These are phyloP conservation scores for Agaricus sinodeliciosus DNA, from an alignment of 768 basidiomycete genomes.

Conservation along the genomic window DNA sequence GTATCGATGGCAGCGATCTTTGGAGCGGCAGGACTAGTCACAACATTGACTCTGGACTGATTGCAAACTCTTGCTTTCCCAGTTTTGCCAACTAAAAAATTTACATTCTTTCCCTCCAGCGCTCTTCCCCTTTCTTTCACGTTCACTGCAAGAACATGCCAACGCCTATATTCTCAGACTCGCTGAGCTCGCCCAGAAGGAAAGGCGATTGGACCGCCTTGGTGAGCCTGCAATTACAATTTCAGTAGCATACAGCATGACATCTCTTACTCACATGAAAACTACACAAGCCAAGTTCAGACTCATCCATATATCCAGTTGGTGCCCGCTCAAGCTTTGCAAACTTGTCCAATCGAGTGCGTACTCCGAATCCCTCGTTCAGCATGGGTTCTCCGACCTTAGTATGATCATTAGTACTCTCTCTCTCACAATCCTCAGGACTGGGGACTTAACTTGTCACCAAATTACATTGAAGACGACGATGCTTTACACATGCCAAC, in stretches of 20 bases:
- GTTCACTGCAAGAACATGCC: neutral
- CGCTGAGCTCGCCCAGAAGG: neutral
- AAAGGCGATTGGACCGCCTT: constrained; percentile 10
- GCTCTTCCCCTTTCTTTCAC: neutral
- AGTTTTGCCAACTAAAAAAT: constrained; percentile 1
- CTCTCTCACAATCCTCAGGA: constrained; percentile 47
- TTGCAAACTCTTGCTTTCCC: neutral
- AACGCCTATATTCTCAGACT: neutral
- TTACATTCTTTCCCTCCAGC: neutral
- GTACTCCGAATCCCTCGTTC: neutral
- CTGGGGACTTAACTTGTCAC: constrained; percentile 48
- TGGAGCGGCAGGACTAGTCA: neutral
- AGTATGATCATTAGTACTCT: constrained; percentile 30
- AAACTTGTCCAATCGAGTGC: constrained; percentile 21
- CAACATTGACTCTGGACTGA: neutral
- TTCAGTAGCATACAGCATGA: neutral
- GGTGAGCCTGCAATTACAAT: neutral
- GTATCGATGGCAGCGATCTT: constrained; percentile 1
- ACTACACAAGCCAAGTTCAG: constrained; percentile 19
- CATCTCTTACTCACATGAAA: neutral
- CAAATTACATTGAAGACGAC: constrained; percentile 35
- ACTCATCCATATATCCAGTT: constrained; percentile 25
- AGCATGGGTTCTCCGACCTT: neutral
- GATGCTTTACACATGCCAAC: constrained; percentile 25
- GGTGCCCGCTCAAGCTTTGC: constrained; percentile 24